phyloP scores from a whole-genome alignment of 208 protist species.

The Wallacemonas sp. region DNA sequence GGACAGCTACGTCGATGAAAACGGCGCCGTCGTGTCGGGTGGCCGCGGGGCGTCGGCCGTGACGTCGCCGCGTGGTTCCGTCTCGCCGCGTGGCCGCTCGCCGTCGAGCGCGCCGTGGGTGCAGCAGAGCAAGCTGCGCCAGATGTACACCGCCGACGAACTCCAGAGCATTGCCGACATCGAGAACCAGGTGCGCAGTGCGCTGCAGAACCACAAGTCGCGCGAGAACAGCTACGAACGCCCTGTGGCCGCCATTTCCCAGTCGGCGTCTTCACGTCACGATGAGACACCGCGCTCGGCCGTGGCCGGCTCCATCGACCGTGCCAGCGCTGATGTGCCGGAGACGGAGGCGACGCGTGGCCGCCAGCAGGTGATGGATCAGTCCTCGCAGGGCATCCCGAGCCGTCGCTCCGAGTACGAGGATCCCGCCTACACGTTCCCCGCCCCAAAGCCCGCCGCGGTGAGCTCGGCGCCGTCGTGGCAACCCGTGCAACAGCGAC shows the following conservation, averaged over 20 bases:
- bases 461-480: neutral
- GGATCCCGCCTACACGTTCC: slow-evolving; percentile 14
- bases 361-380: neutral
- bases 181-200: slow-evolving; percentile 59
- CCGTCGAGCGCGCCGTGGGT: slow-evolving; percentile 22
- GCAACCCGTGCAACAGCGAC: neutral
- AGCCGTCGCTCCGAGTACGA: slow-evolving; percentile 11
- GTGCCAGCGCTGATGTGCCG: slow-evolving; percentile 4
- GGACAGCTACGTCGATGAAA: slow-evolving; percentile 10
- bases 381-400: neutral
- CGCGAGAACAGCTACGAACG: slow-evolving; percentile 24
- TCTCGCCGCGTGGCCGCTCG: slow-evolving; percentile 34
- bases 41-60: slow-evolving; percentile 3
- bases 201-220: slow-evolving; percentile 32
- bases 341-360: slow-evolving; percentile 14
- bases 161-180: slow-evolving; percentile 53
- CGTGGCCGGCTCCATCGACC: too few species aligned
- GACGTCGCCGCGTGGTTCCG: slow-evolving; percentile 27
- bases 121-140: slow-evolving; percentile 38
- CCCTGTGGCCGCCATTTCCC: slow-evolving; percentile 2
- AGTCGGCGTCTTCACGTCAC: neutral
- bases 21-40: neutral
- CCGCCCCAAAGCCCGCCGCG: neutral
- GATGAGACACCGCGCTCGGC: slow-evolving; percentile 10
- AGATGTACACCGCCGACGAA: slow-evolving; percentile 58